A percentile compares a stretch with the other conserved stretches of the same genome.
These are phyloP conservation scores for Monosporascus cannonballus DNA, from an alignment of 2,329 filamentous ascomycete genomes.

Conservation along the genomic window DNA sequence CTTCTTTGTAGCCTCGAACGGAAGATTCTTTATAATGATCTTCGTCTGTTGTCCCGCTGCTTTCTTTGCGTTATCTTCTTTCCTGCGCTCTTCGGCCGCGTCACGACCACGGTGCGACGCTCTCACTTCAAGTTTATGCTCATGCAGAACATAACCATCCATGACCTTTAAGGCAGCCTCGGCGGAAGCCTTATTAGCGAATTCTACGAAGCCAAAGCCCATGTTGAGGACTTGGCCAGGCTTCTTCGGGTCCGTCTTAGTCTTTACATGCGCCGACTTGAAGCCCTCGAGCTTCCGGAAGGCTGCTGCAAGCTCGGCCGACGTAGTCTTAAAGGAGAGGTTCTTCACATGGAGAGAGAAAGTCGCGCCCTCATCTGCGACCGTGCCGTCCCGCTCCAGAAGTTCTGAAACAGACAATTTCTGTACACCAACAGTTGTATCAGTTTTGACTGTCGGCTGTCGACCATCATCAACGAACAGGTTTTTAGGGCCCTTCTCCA, in stretches of 20 bases:
- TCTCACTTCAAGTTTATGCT: constrained; percentile 78
- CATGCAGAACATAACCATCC: constrained; percentile 83
- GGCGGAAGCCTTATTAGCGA: constrained; percentile 70
- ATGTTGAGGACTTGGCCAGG: constrained; percentile 85
- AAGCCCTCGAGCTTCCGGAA: constrained; percentile 85
- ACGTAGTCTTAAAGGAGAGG: constrained; percentile 85
- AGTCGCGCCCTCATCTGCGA: constrained; percentile 51
- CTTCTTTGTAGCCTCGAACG: constrained; percentile 91
- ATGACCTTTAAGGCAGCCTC: constrained; percentile 76
- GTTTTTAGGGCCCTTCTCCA: constrained; percentile 87
- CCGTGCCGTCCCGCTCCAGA: constrained; percentile 46
- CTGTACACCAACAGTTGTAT: constrained; percentile 36
- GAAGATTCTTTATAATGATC: constrained; percentile 96
- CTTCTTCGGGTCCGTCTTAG: constrained; percentile 86
- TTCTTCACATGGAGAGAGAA: constrained; percentile 92
- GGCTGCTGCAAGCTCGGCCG: constrained; percentile 64
- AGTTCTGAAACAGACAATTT: constrained; percentile 67
- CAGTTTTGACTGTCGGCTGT: constrained; percentile 17
- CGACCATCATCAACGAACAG: constrained; percentile 50
- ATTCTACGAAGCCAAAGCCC: constrained; percentile 95
- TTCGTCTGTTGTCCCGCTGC: constrained; percentile 72
- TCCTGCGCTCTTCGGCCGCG: constrained; percentile 78
- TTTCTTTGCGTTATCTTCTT: constrained; percentile 79
- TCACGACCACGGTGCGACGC: constrained; percentile 82
- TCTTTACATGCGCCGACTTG: constrained; percentile 84